A percentile compares a stretch with the other conserved stretches of the same genome.
Conservation (phyloP, 2,329 filamentous ascomycete species). For the Diatrype stigma region DNA sequence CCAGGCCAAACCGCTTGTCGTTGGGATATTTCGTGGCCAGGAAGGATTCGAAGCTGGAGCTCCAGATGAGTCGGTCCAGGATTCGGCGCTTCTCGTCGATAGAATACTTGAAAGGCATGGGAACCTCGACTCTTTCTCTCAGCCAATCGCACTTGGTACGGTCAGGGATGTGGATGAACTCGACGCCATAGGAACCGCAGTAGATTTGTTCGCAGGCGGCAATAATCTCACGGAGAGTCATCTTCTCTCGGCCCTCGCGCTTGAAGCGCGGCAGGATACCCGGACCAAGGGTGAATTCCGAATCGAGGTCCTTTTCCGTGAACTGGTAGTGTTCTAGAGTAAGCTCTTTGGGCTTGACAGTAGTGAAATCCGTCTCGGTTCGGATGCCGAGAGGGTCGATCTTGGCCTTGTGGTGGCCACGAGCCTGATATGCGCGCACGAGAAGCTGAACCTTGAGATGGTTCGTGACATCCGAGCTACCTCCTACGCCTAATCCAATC, state of each 20-base stretch:
- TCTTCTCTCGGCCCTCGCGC: constrained; percentile 83
- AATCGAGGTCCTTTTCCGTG: constrained; percentile 87
- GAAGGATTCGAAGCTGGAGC: constrained; percentile 94
- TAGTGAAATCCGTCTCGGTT: constrained; percentile 78
- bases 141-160: constrained; percentile 98
- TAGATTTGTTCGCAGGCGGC: constrained; percentile 91
- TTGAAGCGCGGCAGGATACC: constrained; percentile 95
- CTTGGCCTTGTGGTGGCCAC: constrained; percentile 96
- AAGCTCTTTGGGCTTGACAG: constrained; percentile 86
- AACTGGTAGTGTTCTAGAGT: constrained; percentile 93
- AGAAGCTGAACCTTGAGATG: constrained; percentile 98
- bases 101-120: constrained; percentile 92
- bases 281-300: constrained; percentile 86
- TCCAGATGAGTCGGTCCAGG: constrained; percentile 96
- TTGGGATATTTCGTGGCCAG: constrained; percentile 97
- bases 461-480: constrained; percentile 82
- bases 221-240: constrained; percentile 94
- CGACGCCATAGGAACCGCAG: constrained; percentile 93
- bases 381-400: constrained; percentile 95
- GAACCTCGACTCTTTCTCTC: constrained; percentile 89
- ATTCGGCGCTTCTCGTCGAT: constrained; percentile 98
- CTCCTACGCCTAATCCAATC: constrained; percentile 58
- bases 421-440: constrained; percentile 94
- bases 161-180: constrained; percentile 99
- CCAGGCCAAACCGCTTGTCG: constrained; percentile 97